These are phyloP conservation scores for Gyromitra esculenta DNA, from an alignment of 2,329 filamentous ascomycete genomes.

Conservation along the genomic window DNA sequence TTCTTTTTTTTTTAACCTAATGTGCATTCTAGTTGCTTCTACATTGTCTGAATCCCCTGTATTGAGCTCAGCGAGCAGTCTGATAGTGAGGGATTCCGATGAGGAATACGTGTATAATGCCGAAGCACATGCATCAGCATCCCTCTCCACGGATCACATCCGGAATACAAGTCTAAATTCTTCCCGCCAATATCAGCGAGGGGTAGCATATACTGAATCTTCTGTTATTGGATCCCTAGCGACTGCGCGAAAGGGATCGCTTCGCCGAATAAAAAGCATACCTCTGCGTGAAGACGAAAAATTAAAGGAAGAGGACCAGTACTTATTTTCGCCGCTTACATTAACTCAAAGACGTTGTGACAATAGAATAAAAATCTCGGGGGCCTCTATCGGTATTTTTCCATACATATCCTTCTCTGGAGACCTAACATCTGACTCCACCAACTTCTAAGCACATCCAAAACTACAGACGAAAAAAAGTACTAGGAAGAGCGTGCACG, in stretches of 20 bases:
- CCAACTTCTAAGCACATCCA: not conserved
- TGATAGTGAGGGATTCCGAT: not conserved
- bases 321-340: slow-evolving; percentile 14
- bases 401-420: not conserved
- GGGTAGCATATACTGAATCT: not conserved
- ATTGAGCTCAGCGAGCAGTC: not conserved
- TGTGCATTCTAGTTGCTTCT: not conserved
- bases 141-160: not conserved
- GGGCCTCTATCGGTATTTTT: not conserved
- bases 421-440: not conserved
- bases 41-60: slow-evolving; percentile 11
- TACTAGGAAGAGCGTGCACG: not conserved
- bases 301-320: not conserved
- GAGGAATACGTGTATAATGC: slow-evolving; percentile 30
- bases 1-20: not conserved
- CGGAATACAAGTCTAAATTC: not conserved
- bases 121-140: not conserved
- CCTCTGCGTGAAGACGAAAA: not conserved
- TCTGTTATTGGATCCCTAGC: not conserved
- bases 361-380: not conserved
- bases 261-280: not conserved
- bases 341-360: slow-evolving; percentile 31
- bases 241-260: not conserved
- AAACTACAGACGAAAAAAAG: not conserved
- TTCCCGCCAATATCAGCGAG: not conserved